Conservation (phyloP, 2,329 filamentous ascomycete genomes). For the Trichothecium sympodiale region DNA sequence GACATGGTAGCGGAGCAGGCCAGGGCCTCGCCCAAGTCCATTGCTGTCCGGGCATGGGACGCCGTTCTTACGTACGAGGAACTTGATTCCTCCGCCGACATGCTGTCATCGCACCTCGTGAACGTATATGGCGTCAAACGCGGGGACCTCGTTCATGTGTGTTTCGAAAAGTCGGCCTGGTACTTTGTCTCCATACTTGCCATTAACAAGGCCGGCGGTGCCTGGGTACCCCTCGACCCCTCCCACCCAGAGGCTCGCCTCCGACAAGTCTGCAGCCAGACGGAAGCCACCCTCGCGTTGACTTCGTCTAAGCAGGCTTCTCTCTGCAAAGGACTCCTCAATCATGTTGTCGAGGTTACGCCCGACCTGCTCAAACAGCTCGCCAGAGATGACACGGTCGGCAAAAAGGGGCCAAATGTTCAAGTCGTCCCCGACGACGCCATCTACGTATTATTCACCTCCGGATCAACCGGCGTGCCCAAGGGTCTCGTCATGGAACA, state of each 20-base stretch:
- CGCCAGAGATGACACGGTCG: not conserved
- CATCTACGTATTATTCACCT: conserved; percentile 8
- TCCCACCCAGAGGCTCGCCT: conserved; percentile 7
- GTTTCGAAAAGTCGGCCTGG: conserved; percentile 18
- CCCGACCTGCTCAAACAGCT: not conserved
- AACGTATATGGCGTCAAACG: not conserved
- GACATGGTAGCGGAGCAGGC: not conserved
- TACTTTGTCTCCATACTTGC: conserved; percentile 10
- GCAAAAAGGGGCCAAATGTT: not conserved
- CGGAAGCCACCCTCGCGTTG: conserved; percentile 5
- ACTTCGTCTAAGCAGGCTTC: conserved; percentile 6
- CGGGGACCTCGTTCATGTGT: conserved; percentile 11
- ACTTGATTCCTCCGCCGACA: conserved; percentile 1
- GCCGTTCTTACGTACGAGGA: conserved; percentile 6
- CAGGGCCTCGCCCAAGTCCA: conserved; percentile 1
- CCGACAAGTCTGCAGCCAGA: conserved; percentile 6
- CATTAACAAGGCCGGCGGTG: conserved; percentile 10
- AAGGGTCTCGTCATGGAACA: conserved; percentile 8
- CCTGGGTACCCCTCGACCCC: conserved; percentile 9
- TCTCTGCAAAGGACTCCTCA: conserved; percentile 10
- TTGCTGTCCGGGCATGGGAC: conserved; percentile 6
- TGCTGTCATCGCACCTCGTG: conserved; percentile 7
- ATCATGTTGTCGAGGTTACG: conserved; percentile 2
- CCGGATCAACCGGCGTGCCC: conserved; percentile 8
- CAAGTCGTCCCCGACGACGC: conserved; percentile 5